phyloP scores from a whole-genome alignment of 805 yeast species.

The Lachancea nothofagi region DNA sequence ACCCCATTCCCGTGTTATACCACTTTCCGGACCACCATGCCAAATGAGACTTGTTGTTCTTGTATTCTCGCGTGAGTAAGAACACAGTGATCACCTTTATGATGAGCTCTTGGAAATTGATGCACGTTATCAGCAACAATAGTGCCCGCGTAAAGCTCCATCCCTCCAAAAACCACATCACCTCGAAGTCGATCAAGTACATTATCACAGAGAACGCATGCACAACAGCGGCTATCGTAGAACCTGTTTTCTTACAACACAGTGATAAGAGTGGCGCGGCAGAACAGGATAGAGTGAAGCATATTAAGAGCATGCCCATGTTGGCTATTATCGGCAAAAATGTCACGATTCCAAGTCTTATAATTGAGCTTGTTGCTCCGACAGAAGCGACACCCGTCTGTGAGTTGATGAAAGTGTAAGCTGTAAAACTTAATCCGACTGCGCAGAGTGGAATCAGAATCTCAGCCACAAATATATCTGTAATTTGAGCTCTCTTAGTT shows the following conservation, averaged over 20 bases:
- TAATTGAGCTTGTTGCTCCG: constrained; percentile 49
- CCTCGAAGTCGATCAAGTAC: constrained; percentile 52
- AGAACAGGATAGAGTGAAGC: constrained; percentile 42
- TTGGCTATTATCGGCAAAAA: constrained; percentile 45
- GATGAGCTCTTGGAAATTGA: constrained; percentile 52
- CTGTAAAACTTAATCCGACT: constrained; percentile 62
- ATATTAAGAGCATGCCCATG: constrained; percentile 24
- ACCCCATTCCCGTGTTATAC: constrained; percentile 57
- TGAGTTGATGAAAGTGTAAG: constrained; percentile 76
- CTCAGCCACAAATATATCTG: constrained; percentile 76
- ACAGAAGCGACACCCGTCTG: constrained; percentile 70
- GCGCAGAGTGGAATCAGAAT: constrained; percentile 65
- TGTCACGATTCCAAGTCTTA: constrained; percentile 53
- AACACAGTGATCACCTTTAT: constrained; percentile 47
- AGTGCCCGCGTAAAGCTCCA: constrained; percentile 58
- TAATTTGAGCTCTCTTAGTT: constrained; percentile 68
- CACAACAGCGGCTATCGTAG: constrained; percentile 49
- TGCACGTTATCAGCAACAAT: constrained; percentile 52
- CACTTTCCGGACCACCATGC: constrained; percentile 83
- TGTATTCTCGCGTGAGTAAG: constrained; percentile 56
- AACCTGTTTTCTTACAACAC: constrained; percentile 43
- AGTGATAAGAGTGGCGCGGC: constrained; percentile 45
- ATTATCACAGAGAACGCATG: constrained; percentile 50
- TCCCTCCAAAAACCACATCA: constrained; percentile 62
- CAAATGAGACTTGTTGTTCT: constrained; percentile 51